These are phyloP conservation scores for Citrullus amarus DNA, from an alignment of 306 rosid genomes.

Conservation along the genomic window DNA sequence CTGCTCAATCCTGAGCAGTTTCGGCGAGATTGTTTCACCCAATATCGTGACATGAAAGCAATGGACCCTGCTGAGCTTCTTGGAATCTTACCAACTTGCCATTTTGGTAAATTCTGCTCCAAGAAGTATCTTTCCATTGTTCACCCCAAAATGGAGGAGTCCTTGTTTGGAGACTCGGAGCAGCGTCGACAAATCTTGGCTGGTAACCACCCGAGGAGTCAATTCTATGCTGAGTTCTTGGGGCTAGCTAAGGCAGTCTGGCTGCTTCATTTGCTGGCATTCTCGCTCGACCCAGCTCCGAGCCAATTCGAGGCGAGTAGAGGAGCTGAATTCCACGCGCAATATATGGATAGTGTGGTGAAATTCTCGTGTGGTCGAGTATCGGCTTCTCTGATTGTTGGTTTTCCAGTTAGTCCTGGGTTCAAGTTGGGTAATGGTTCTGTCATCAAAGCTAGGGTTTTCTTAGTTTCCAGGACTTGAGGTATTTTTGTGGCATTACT, in stretches of 20 bases:
- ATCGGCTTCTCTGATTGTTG: conserved; percentile 62
- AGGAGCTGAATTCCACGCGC: conserved; percentile 71
- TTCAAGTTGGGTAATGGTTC: conserved; percentile 81
- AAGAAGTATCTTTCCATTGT: conserved; percentile 79
- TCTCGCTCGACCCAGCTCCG: conserved; percentile 80
- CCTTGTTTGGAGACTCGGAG: conserved; percentile 79
- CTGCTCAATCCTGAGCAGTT: conserved; percentile 83
- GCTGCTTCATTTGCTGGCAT: conserved; percentile 89
- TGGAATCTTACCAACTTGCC: conserved; percentile 74
- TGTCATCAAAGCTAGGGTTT: conserved; percentile 74
- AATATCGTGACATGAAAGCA: conserved; percentile 73
- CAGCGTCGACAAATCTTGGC: conserved; percentile 56
- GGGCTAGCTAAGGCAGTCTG: conserved; percentile 72
- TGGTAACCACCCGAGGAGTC: conserved; percentile 74
- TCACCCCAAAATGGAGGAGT: conserved; percentile 97
- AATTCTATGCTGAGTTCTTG: conserved; percentile 62
- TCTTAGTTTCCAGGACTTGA: conserved; percentile 42
- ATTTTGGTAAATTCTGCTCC: conserved; percentile 83
- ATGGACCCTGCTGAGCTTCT: conserved; percentile 92
- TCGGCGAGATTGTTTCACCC: conserved; percentile 74
- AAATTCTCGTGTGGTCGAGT: conserved; percentile 46
- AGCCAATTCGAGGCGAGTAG: conserved; percentile 82
- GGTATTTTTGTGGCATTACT: neutral
- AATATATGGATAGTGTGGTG: conserved; percentile 79
- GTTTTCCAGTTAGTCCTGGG: conserved; percentile 79